Base-by-base conservation (phyloP, 306 rosid species). In the Sicyos edulis region DNA sequence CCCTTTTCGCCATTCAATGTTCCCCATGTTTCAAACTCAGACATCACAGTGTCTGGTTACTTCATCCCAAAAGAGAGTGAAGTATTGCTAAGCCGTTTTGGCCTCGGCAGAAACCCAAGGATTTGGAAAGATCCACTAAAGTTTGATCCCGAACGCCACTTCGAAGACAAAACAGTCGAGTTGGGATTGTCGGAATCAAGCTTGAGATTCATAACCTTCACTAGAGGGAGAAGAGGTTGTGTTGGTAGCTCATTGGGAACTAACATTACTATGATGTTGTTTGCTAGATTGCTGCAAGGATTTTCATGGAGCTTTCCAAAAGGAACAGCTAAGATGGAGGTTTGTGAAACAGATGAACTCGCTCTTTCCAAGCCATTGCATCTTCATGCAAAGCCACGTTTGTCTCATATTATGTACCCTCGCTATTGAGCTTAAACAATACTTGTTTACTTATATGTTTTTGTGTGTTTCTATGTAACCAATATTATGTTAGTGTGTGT, bases 261-360 rank as follows among this genome's bases (percentile, higher is more conserved):
- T 0, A 64, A 10, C n/a, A 64, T 64, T n/a, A 64, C 53, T 0
- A 64, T 64, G 70, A 40, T 64, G 52, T 15, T 64, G 11, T 17
- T 64, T 19, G 53, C 29, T 9, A n/a, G 70, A 13, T 15, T 64
- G 11, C 16, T 64, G 2, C 70, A 64, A 64, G 70, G 53, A 0
- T 64, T 64, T 64, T 64, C n/a, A 17, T 64, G 70, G 70, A 64
- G 53, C n/a, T 40, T 64, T 10, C n/a, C 4, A 42, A 15, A 15
- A 0, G n/a, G 32, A 37, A 40, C 14, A 0, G 11, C 10, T 0
- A 10, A 64, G 9, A 64, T 64, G 0, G 70, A 64, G 8, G 19
- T 64, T 15, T 64, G 52, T 17, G 10, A 64, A 45, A 4, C 3
- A 11, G 15, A 64, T 2, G 52, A 37, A 40, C 53, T 17, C 29